Evolutionary conservation across 139 green algal species (phyloP).

Genomic region (Diplosphaera chodatii): DNA sequence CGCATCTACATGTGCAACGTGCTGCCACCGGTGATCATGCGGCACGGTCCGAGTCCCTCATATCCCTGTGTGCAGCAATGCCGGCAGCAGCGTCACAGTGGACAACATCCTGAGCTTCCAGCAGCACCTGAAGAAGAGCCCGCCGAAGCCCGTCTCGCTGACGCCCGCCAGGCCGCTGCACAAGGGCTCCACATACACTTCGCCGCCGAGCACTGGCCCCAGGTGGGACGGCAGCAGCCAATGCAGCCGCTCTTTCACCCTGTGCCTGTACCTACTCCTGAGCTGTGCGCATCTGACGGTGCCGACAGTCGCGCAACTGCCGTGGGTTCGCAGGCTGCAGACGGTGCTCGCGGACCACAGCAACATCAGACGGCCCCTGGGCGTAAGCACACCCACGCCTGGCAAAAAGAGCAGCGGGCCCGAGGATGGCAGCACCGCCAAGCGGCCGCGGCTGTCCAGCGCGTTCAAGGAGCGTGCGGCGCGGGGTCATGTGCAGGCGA

Average conservation of each 20-base stretch:
- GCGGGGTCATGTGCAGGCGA: not conserved
- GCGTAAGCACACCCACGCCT: not conserved
- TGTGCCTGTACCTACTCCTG: no score
- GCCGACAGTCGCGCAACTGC: no score
- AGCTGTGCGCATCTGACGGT: no score
- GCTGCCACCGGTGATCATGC: no score
- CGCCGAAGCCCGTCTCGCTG: no score
- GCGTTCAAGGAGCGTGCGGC: not conserved
- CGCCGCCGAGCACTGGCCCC: not conserved
- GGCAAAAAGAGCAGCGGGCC: not conserved
- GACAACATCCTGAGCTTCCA: not conserved
- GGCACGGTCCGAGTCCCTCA: no score
- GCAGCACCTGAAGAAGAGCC: not conserved
- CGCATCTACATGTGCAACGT: no score
- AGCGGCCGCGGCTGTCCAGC: not conserved
- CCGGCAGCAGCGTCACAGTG: not conserved
- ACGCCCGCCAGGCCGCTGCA: not conserved
- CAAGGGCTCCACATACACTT: not conserved
- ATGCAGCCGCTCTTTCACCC: no score
- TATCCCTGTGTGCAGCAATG: no score
- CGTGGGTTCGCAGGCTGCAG: not conserved
- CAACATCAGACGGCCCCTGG: not conserved
- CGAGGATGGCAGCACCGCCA: not conserved
- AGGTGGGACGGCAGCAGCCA: no score
- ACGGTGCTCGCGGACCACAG: not conserved